Base-by-base conservation (phyloP, 225 moss, liverwort and hornwort genomes). In the Pleurozium schreberi region DNA sequence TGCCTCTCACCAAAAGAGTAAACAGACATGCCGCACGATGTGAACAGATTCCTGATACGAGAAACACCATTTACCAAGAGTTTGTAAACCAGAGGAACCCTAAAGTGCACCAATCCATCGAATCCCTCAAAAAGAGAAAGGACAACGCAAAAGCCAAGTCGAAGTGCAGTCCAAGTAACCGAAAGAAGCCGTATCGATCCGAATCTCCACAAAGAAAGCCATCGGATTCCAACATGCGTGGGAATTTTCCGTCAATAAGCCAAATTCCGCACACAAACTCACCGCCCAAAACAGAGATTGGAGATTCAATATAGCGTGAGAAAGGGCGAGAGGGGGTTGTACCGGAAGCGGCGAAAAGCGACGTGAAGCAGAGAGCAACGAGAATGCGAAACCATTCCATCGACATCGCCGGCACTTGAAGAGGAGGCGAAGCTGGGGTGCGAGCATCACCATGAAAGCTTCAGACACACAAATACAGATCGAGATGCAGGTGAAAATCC, bases 271-370 rank as follows among this genome's bases (percentile, higher is more conserved):
- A 57, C 59, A 57, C 45, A 55, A 11, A 49, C 43, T 34, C 70
- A 52, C n/a, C 23, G 61, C 28, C 25, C 31, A 21, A 58, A 79
- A 70, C 86, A 87, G 60, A 68, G 79, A 79, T 31, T 66, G 42
- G 42, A 62, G 42, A 81, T 61, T 80, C 40, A 62, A 70, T 45
- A n/a, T 5, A n/a, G 30, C 26, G 49, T 26, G 11, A 49, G 34
- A 80, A 73, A 59, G 64, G 45, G 59, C 38, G 77, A 85, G 43
- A 30, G 6, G 4, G 33, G 65, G 38, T 18, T 45, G 62, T 87
- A 93, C 92, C 85, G 58, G 85, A 77, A 66, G 91, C 87, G 71
- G 87, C 89, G 79, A 91, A 69, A 42, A 91, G 88, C 20, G 66
- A 61, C 38, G 88, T 57, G 84, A 91, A 62, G 87, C 90, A 93